Base-by-base conservation (phyloP, 1,139 yeast species). In the Pichia sp. region DNA sequence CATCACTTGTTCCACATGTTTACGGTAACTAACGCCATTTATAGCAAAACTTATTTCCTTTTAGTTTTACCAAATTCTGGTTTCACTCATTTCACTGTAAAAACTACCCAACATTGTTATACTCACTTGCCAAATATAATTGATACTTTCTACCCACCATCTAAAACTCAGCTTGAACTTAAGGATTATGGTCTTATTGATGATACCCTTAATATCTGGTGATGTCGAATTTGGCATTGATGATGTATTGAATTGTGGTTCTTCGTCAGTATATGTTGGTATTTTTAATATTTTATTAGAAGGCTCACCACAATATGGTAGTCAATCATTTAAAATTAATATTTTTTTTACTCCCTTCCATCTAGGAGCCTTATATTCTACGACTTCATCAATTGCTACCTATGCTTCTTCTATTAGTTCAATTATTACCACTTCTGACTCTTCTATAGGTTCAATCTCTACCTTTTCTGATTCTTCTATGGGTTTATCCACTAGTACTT, bases 31-130 rank as follows among this genome's bases (percentile, higher is more conserved):
- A 46, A 44, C 29, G 33, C n/a, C 51, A 28, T 33, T n/a, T 51
- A 47, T 30, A 48, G 51, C 39, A 26, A 40, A 22, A 43, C 52
- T 25, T 48, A 46, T 49, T 53, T 55, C 47, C 46, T 53, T 30
- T 34, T 58, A 4, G 37, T 45, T 33, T 47, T 55, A 16, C 60
- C 60, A 45, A 53, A 49, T 33, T 43, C 55, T 32, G 52, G 51
- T 35, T 55, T 54, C 47, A 23, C 30, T 16, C 25, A 48, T 20
- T 44, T 56, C 41, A 50, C 51, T 37, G 42, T 56, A 43, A 43
- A 47, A 37, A 44, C 54, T 41, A 46, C 51, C 16, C 49, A 43
- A 46, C 49, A 50, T 39, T 58, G 58, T 46, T 57, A 49, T 48
- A 35, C 47, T 22, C 55, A 45, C 35, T 25, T 36, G 16, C 50